Base-by-base conservation (phyloP, 176 grass and related monocot genomes). In the Eleusine indica region DNA sequence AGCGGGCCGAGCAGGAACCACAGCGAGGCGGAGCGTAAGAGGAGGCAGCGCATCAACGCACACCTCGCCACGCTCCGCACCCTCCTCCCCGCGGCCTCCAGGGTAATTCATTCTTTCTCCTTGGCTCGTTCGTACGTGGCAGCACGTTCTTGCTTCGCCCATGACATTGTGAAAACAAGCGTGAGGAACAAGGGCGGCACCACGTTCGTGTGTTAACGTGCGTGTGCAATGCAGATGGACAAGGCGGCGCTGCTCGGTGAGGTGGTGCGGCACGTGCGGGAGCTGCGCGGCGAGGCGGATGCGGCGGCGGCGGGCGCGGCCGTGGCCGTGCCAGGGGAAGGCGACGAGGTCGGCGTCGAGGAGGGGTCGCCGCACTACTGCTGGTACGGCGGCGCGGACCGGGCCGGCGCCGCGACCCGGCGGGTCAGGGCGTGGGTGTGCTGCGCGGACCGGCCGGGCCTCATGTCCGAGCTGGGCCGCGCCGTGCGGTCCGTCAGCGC, bases 11-110 rank as follows among this genome's bases (percentile, higher is more conserved):
- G 75, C 70, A 87, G 91, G 62, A 95, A 89, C 79, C 96, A 93
- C 85, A 95, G 96, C 69, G 96, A 98, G 72, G 96, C 96, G 0
- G 93, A 98, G 85, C 87, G 96, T 69, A 87, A 92, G 87, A 82
- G 96, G 82, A 86, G 96, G 47, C 93, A 93, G 79, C 92, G 96
- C 74, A 98, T 98, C 93, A 95, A 98, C 53, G 74, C 87, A 37
- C 96, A 95, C 80, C 96, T 98, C 49, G 85, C 87, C 80, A 98
- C 93, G 49, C 93, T 98, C 19, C 93, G 96, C 17, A 83, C 85
- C 39, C 91, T 98, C 64, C 71, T 98, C n/a, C 96, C 96, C 35
- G 83, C 91, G 19, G 93, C 96, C 9, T 88, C 91, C 52, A 85
- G 93, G 82, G 96, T 95, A 61, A 66, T 19, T 10, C 57, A 18